Conservation (phyloP, 2,329 filamentous ascomycete species). For the Byssoonygena ceratinophila region DNA sequence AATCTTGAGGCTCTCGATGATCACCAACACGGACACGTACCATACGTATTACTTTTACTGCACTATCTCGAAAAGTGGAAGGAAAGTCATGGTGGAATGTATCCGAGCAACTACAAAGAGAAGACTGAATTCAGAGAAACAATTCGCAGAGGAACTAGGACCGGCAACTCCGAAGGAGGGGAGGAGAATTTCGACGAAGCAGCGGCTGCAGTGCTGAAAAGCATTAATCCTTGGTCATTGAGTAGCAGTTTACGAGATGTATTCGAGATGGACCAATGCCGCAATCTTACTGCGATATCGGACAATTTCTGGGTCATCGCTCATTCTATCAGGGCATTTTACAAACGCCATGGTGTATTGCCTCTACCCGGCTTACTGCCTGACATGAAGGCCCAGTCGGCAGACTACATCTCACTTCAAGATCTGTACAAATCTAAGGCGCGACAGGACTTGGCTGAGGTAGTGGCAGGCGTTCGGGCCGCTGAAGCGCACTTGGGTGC, state of each 20-base stretch:
- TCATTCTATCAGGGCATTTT: constrained; percentile 66
- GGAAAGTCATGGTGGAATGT: constrained; percentile 52
- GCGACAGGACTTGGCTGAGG: constrained; percentile 63
- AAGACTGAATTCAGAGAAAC: constrained; percentile 71
- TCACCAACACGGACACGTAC: constrained; percentile 83
- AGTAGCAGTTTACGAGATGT: constrained; percentile 63
- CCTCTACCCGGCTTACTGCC: constrained; percentile 80
- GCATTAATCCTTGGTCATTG: constrained; percentile 58
- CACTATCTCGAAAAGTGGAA: constrained; percentile 79
- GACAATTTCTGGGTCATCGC: constrained; percentile 84
- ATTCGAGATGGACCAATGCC: constrained; percentile 58
- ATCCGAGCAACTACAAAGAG: constrained; percentile 67
- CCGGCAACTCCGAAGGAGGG: constrained; percentile 65
- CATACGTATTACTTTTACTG: constrained; percentile 72
- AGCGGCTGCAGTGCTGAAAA: constrained; percentile 73
- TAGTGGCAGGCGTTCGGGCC: constrained; percentile 54
- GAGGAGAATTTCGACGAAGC: constrained; percentile 98
- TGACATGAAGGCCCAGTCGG: constrained; percentile 94
- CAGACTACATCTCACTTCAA: constrained; percentile 79
- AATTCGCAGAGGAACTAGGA: constrained; percentile 58
- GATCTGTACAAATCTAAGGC: constrained; percentile 89
- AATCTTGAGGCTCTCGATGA: constrained; percentile 59
- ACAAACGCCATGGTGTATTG: constrained; percentile 59
- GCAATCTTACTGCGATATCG: constrained; percentile 36
- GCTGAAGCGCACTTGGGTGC: constrained; percentile 39